Evolutionary conservation across 495 filamentous ascomycete genomes (phyloP), one percentile per base, ranked within the genome.

Genomic region (Daldinia bambusicola): DNA sequence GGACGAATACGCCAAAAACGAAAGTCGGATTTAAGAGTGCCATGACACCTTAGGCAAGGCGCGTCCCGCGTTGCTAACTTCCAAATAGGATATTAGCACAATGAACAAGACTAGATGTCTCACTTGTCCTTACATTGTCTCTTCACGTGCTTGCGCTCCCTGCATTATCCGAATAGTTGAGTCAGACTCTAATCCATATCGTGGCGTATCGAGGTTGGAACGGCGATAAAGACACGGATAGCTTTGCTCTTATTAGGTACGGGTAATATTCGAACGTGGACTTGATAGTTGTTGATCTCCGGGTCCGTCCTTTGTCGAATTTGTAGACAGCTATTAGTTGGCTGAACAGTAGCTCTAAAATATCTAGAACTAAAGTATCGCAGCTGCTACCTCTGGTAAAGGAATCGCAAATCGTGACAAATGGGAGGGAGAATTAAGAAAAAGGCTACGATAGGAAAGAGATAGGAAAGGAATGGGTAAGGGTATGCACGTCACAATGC

Each of bases 1-100:
- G 86, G 66, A 98, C 86, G 75, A 95, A 65, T 60, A 95, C 81
- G 64, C 93, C 94, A 66, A 96, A 86, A 31, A 97, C 81, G 78
- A 97, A 96, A 72, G 93, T 92, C 62, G 91, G 90, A 69, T 83
- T 84, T 64, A 87, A 75, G 74, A 85, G 80, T 73, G 83, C 83
- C 83, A 85, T 85, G 60, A 62, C 58, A 62, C 57, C 61, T 73
- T 48, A 55, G 53, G 65, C 65, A 67, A 70, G 67, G 70, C 65
- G 72, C 65, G 74, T 71, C 45, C 65, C 67, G 73, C 73, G 69
- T 75, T 61, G 69, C 63, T 74, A 30, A 64, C 69, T 75, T 53
- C 41, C 26, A 32, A 55, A 62, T 43, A 63, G 48, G 38, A 51
- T 37, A 57, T 77, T 45, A 72, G 69, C 55, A 71, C 52, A 51